Evolutionary conservation across 371 early-diverging fungal genomes (phyloP).

Genomic region (Fennellomyces sp.): DNA sequence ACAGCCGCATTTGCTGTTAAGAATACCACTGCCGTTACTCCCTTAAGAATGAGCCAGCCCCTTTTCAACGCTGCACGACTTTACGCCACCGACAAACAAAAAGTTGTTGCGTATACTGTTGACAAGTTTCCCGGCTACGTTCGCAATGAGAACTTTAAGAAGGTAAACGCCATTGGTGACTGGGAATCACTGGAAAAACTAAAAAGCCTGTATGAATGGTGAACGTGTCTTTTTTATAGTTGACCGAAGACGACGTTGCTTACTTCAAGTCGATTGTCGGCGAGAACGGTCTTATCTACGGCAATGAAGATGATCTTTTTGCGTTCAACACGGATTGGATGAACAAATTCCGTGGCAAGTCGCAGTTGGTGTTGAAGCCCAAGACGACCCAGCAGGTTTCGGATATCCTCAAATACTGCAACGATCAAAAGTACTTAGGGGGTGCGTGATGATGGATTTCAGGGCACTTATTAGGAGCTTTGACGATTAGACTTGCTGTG

Average conservation of each 20-base stretch:
- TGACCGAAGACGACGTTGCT: conserved; percentile 50
- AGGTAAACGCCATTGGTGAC: conserved; percentile 30
- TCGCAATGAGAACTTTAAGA: conserved; percentile 58
- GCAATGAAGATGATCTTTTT: conserved; percentile 59
- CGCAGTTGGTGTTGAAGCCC: conserved; percentile 86
- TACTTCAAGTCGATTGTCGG: conserved; percentile 65
- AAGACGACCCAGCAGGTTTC: conserved; percentile 87
- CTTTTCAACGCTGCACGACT: conserved; percentile 13
- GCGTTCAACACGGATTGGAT: conserved; percentile 91
- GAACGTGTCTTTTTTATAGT: conserved; percentile 4
- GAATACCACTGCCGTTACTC: background rate
- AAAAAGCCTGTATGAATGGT: background rate
- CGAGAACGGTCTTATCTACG: conserved; percentile 46
- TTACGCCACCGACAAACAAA: conserved; percentile 20
- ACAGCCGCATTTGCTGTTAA: background rate
- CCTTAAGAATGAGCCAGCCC: background rate
- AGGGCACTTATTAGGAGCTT: background rate
- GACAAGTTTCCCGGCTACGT: conserved; percentile 55
- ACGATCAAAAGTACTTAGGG: conserved; percentile 59
- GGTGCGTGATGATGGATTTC: background rate
- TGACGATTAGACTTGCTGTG: conserved; percentile 70
- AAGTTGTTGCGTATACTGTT: conserved; percentile 38
- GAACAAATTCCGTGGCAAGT: conserved; percentile 86
- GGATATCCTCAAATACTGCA: conserved; percentile 87
- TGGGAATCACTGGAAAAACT: background rate